A percentile compares a stretch with the other conserved stretches of the same genome.
Evolutionary conservation across 306 rosid genomes (phyloP).

Genomic region (Comarum palustre): DNA sequence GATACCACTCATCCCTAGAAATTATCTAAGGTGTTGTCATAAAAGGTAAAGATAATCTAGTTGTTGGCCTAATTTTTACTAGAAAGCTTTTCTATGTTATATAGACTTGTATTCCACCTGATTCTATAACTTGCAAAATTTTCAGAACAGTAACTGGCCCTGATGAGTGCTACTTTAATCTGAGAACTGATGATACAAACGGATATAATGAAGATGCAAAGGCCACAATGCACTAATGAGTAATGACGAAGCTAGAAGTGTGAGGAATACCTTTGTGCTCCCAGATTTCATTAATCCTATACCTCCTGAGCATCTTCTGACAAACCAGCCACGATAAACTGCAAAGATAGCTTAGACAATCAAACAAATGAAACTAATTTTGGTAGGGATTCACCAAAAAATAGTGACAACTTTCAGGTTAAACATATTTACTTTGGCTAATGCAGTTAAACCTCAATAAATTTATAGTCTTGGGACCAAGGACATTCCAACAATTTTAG

Average conservation of each 20-base stretch:
- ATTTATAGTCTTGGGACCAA: too few species aligned
- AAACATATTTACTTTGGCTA: neutral
- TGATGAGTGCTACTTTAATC: neutral
- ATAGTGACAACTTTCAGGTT: neutral
- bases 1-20: neutral
- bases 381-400: neutral
- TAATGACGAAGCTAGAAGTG: conserved; percentile 12
- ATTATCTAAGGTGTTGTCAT: neutral
- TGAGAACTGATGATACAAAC: conserved; percentile 1
- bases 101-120: too few species aligned
- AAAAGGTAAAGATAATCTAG: neutral
- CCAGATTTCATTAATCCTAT: conserved; percentile 55
- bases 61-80: neutral
- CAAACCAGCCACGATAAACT: conserved; percentile 93
- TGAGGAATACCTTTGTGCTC: conserved; percentile 52
- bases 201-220: neutral
- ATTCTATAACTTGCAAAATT: neutral
- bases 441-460: too few species aligned
- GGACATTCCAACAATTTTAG: too few species aligned
- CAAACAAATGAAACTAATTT: neutral
- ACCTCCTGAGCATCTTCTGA: conserved; percentile 83
- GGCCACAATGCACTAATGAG: conserved; percentile 16
- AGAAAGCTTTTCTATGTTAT: too few species aligned
- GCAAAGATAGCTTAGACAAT: conserved; percentile 28
- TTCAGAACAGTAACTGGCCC: neutral